phyloP scores from a whole-genome alignment of 306 rosid genomes.

The Quercus suber region DNA sequence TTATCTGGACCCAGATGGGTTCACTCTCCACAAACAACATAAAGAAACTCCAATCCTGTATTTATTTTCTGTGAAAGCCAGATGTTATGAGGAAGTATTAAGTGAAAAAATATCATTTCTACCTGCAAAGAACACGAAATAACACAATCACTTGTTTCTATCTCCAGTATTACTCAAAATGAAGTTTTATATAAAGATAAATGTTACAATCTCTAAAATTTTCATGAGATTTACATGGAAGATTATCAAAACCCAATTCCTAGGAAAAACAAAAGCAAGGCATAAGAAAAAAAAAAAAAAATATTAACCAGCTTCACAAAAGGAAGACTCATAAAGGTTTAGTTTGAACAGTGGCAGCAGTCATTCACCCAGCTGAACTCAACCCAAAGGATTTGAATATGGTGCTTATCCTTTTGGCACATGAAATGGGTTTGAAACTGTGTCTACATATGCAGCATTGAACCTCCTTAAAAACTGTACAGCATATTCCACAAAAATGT shows the following conservation, averaged over 20 bases:
- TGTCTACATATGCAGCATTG: slow-evolving; percentile 80
- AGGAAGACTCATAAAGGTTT: background rate
- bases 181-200: background rate
- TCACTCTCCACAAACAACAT: background rate
- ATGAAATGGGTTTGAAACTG: slow-evolving; percentile 90
- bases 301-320: background rate
- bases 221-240: background rate
- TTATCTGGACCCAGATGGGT: background rate
- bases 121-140: background rate
- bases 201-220: background rate
- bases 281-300: too few relatives aligned
- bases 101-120: background rate
- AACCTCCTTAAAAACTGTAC: slow-evolving; percentile 80
- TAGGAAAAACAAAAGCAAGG: background rate
- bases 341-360: background rate
- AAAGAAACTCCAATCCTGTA: background rate
- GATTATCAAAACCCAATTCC: background rate
- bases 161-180: background rate
- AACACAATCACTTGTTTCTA: background rate
- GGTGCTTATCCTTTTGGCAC: slow-evolving; percentile 83
- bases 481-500: slow-evolving; percentile 14
- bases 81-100: background rate
- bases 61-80: background rate
- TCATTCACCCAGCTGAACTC: slow-evolving; percentile 56
- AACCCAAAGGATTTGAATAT: slow-evolving; percentile 88